Conservation (phyloP, 257 asterid species). For the Knoxia roxburghii region DNA sequence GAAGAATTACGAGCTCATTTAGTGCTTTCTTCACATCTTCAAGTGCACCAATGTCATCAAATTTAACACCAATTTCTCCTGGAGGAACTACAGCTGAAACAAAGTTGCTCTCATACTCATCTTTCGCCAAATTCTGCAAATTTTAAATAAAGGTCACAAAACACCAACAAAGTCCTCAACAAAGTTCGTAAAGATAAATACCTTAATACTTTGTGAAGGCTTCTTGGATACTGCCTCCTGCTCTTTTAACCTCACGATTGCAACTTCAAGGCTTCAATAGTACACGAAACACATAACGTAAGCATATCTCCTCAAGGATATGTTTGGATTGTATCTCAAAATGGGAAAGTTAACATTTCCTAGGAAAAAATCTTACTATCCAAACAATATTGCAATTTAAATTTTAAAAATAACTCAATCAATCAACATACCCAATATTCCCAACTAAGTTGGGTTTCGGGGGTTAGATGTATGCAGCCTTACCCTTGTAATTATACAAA, state of each 20-base stretch:
- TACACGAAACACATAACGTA: constrained; percentile 16
- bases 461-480: too few species aligned
- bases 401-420: too few species aligned
- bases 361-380: too few species aligned
- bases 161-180: constrained; percentile 10
- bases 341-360: too few species aligned
- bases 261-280: constrained; percentile 67
- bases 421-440: too few species aligned
- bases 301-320: too few species aligned
- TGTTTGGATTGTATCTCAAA: too few species aligned
- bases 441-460: too few species aligned
- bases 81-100: constrained; percentile 96
- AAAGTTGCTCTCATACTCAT: constrained; percentile 95
- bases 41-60: constrained; percentile 97
- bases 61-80: constrained; percentile 91
- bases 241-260: constrained; percentile 78
- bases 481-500: too few species aligned
- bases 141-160: constrained; percentile 16
- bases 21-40: constrained; percentile 89
- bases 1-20: constrained; percentile 94
- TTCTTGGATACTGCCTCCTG: constrained; percentile 69
- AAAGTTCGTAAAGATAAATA: constrained; percentile 21
- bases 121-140: constrained; percentile 87
- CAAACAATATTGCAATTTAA: too few species aligned
- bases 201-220: constrained; percentile 86